These are phyloP conservation scores for Parietaria judaica DNA, from an alignment of 306 rosid species.

Conservation along the genomic window DNA sequence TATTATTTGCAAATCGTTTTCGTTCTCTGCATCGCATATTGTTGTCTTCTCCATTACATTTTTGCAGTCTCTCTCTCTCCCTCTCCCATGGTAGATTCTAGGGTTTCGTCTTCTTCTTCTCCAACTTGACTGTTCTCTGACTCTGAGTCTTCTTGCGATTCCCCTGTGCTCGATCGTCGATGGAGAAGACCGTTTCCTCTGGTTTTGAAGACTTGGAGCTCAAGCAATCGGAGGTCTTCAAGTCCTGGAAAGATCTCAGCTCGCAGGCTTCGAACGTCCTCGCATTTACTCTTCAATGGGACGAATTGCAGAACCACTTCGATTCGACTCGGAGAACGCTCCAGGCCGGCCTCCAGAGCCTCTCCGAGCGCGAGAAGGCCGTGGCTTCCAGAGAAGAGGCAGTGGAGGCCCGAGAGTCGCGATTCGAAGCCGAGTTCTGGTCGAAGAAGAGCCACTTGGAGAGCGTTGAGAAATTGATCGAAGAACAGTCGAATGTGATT, in stretches of 20 bases:
- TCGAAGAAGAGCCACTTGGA: slow-evolving; percentile 3
- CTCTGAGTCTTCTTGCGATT: background rate
- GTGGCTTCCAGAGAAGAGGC: background rate
- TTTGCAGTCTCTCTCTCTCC: too few species aligned
- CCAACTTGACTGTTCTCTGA: too few species aligned
- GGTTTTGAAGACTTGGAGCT: background rate
- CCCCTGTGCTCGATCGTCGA: background rate
- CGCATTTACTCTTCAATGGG: background rate
- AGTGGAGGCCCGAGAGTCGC: background rate
- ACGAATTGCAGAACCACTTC: slow-evolving; percentile 4
- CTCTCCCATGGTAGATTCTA: too few species aligned
- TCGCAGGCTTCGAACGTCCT: background rate
- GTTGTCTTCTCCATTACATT: too few species aligned
- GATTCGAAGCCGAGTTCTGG: background rate
- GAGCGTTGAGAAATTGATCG: background rate
- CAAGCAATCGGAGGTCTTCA: background rate
- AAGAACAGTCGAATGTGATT: background rate
- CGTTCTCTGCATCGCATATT: too few species aligned
- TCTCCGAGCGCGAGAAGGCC: background rate
- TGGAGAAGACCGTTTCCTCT: background rate
- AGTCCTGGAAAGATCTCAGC: background rate
- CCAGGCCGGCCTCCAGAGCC: background rate
- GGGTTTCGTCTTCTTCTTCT: too few species aligned
- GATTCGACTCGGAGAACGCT: background rate
- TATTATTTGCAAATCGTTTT: too few species aligned